phyloP scores from a whole-genome alignment of 2,329 filamentous ascomycete species.

The Pseudohalonectria lignicola region DNA sequence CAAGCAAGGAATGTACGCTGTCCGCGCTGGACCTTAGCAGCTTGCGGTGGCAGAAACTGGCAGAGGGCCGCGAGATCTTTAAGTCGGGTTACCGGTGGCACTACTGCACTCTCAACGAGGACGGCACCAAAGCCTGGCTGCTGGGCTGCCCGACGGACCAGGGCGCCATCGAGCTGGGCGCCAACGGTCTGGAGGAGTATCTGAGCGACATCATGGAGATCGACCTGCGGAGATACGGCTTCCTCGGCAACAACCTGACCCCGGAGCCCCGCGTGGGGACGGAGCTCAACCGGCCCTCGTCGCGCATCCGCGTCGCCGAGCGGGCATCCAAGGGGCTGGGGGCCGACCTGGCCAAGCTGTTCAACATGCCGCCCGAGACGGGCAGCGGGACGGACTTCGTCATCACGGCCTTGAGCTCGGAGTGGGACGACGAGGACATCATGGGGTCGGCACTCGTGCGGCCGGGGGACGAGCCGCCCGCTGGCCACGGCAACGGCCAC shows the following conservation, averaged over 20 bases:
- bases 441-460: conserved; percentile 39
- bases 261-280: conserved; percentile 33
- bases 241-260: conserved; percentile 68
- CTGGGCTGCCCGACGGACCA: conserved; percentile 80
- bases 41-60: conserved; percentile 87
- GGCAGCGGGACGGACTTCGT: conserved; percentile 85
- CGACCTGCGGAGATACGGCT: conserved; percentile 82
- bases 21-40: conserved; percentile 81
- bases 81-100: conserved; percentile 91
- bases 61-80: conserved; percentile 90
- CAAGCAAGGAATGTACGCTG: conserved; percentile 77
- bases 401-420: conserved; percentile 78
- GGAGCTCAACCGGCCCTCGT: conserved; percentile 34
- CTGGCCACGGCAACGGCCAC: too few relatives aligned
- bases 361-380: conserved; percentile 74
- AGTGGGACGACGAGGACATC: conserved; percentile 58
- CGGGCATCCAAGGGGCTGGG: conserved; percentile 61
- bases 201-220: conserved; percentile 91
- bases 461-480: conserved; percentile 22
- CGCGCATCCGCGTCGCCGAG: conserved; percentile 34
- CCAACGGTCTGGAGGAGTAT: conserved; percentile 74
- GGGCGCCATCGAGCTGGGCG: conserved; percentile 51
- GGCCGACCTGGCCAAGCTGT: conserved; percentile 73
- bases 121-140: conserved; percentile 93
- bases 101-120: conserved; percentile 92